Conservation (phyloP, 495 filamentous ascomycete species). For the Daldinia childiae region DNA sequence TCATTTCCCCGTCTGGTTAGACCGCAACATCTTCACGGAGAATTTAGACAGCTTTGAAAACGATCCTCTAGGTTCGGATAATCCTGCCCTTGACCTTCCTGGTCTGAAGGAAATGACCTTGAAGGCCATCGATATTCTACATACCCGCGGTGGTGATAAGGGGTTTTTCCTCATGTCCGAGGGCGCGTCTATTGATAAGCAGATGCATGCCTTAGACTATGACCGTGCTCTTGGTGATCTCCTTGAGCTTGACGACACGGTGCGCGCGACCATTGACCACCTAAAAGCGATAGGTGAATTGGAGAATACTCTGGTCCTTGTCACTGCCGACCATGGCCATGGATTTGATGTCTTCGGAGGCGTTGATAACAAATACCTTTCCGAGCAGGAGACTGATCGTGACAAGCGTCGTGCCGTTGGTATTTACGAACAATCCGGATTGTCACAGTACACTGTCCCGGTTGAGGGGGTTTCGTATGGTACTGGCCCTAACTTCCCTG, state of each 20-base stretch:
- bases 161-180: constrained; percentile 83
- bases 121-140: constrained; percentile 76
- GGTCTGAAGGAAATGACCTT: constrained; percentile 84
- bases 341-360: constrained; percentile 70
- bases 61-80: constrained; percentile 66
- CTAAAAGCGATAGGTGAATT: constrained; percentile 64
- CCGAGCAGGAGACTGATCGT: constrained; percentile 66
- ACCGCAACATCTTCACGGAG: constrained; percentile 73
- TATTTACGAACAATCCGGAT: constrained; percentile 69
- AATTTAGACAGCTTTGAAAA: constrained; percentile 69
- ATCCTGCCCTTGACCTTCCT: constrained; percentile 70
- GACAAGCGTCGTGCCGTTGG: constrained; percentile 74
- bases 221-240: constrained; percentile 79
- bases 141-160: constrained; percentile 66
- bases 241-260: constrained; percentile 78
- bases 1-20: constrained; percentile 76
- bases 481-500: constrained; percentile 73
- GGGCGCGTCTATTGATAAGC: constrained; percentile 80
- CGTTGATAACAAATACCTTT: constrained; percentile 67
- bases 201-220: constrained; percentile 81
- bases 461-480: constrained; percentile 60
- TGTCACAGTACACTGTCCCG: constrained; percentile 71
- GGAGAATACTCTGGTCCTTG: constrained; percentile 73
- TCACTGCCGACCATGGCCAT: constrained; percentile 81
- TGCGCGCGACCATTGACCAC: constrained; percentile 70